Percentiles rank a stretch among this genome's conserved stretches.
phyloP scores from a whole-genome alignment of 139 green algal species.

The Pseudopediastrum boryanum region DNA sequence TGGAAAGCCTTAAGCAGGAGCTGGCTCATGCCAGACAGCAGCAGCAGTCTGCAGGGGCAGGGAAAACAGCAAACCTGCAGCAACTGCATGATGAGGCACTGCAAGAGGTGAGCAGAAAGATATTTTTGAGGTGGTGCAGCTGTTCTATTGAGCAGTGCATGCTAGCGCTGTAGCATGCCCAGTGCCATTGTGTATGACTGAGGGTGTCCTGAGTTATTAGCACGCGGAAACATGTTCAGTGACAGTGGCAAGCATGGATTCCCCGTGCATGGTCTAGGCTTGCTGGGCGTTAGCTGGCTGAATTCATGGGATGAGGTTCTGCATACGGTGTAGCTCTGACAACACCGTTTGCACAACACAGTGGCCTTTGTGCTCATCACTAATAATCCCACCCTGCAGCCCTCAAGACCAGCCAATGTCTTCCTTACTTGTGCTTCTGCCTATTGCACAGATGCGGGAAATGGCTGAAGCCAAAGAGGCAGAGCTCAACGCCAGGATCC shows the following conservation, averaged over 20 bases:
- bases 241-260: no score
- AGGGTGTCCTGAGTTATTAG: no score
- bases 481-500: constrained; percentile 65
- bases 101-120: constrained; percentile 44
- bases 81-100: constrained; percentile 39
- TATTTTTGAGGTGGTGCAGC: not conserved
- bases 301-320: no score
- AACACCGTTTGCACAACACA: no score
- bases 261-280: no score
- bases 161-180: not conserved
- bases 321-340: no score
- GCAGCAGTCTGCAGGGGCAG: not conserved
- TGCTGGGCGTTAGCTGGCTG: no score
- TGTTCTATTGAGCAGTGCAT: not conserved
- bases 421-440: not conserved
- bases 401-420: no score
- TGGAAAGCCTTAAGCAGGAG: constrained; percentile 29
- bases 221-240: no score
- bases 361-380: no score
- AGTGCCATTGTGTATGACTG: not conserved
- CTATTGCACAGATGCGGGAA: constrained; percentile 75
- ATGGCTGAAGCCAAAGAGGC: constrained; percentile 73
- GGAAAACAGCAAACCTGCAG: not conserved
- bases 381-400: no score
- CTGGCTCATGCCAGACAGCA: not conserved